Percentiles rank a stretch among this genome's conserved stretches.
These are phyloP conservation scores for Cyclospora cayetanensis DNA, from an alignment of 169 alveolate genomes.

Conservation along the genomic window DNA sequence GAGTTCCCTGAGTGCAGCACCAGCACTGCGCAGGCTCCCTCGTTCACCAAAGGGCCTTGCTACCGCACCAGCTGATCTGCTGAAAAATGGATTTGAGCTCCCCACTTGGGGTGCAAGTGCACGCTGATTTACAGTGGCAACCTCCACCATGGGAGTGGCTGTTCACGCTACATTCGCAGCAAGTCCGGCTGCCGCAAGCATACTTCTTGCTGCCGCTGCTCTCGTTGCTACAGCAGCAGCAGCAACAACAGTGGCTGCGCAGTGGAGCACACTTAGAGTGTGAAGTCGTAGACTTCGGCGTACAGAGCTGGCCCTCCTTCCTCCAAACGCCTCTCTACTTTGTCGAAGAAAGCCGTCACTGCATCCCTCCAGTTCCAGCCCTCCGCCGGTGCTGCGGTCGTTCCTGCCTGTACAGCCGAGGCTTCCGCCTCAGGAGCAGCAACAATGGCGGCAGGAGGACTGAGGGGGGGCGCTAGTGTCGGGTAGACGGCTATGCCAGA, in stretches of 20 bases:
- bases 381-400: not conserved
- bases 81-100: too few species aligned
- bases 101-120: too few species aligned
- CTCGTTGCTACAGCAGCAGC: slow-evolving; percentile 2
- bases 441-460: not conserved
- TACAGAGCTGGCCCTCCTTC: not conserved
- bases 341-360: not conserved
- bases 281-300: not conserved
- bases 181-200: not conserved
- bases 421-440: not conserved
- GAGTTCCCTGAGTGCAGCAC: too few species aligned
- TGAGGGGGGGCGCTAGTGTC: not conserved
- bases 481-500: not conserved
- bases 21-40: too few species aligned
- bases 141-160: not conserved
- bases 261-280: not conserved
- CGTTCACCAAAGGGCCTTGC: too few species aligned
- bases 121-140: too few species aligned
- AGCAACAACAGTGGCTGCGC: not conserved
- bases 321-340: not conserved
- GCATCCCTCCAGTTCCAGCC: not conserved
- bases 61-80: too few species aligned
- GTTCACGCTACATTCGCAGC: not conserved
- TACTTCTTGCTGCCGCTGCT: not conserved
- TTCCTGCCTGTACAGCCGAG: not conserved